Conservation (phyloP, 176 grass and related monocot genomes). For the Rhipidocladum racemiflorum region DNA sequence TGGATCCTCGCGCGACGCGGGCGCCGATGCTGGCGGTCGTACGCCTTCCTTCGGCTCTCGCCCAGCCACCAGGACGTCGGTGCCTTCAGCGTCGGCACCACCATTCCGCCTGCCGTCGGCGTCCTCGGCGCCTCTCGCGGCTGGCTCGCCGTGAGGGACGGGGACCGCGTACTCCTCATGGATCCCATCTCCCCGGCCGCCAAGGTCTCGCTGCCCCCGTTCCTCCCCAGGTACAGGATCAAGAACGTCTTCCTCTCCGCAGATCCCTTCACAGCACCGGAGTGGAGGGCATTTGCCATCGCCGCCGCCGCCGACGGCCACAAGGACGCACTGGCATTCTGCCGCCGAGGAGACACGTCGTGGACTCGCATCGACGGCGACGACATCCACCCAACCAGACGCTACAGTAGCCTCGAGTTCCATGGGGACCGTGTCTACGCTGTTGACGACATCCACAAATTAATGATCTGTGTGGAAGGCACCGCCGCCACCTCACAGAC, state of each 20-base stretch:
- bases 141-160: conserved; percentile 1
- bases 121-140: neutral
- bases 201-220: neutral
- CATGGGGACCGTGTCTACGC: neutral
- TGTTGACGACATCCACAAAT: neutral
- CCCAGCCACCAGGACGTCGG: neutral
- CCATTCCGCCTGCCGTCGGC: neutral
- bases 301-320: neutral
- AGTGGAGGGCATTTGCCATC: neutral
- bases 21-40: neutral
- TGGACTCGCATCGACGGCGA: neutral
- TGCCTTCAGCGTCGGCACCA: neutral
- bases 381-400: no score
- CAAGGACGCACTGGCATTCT: neutral
- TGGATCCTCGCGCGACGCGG: neutral
- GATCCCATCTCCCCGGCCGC: neutral
- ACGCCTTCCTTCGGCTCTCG: neutral
- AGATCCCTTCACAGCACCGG: neutral
- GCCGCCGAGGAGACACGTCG: neutral
- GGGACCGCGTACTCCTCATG: neutral
- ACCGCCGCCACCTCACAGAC: neutral
- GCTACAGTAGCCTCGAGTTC: neutral
- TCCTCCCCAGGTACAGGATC: neutral
- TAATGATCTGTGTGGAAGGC: neutral
- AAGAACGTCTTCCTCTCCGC: conserved; percentile 13